These are phyloP conservation scores for Herpotrichia juniperi DNA, from an alignment of 2,329 filamentous ascomycete species.

Conservation along the genomic window DNA sequence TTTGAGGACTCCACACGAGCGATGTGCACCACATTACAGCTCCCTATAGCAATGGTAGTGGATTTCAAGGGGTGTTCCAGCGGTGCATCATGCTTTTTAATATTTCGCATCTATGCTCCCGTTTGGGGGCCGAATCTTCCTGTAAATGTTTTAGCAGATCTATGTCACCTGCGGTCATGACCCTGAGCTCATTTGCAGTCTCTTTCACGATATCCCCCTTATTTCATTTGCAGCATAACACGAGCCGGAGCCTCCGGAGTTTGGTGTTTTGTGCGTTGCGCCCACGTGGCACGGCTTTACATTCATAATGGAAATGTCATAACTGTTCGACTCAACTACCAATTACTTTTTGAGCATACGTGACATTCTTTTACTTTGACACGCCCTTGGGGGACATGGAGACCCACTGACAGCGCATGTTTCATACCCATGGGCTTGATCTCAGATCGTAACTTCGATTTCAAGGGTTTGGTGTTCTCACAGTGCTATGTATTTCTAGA, in stretches of 20 bases:
- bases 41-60: neutral
- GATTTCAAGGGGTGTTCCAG: neutral
- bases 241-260: constrained; percentile 2
- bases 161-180: constrained; percentile 20
- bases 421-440: constrained; percentile 6
- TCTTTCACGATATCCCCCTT: constrained; percentile 24
- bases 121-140: constrained; percentile 2
- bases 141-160: constrained; percentile 32
- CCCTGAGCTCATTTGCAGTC: constrained; percentile 19
- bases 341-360: neutral
- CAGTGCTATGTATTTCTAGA: no score
- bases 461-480: neutral
- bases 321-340: constrained; percentile 2
- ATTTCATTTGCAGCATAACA: constrained; percentile 1
- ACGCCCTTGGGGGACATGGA: neutral
- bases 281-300: neutral
- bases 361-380: constrained; percentile 3
- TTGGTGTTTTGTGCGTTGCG: constrained; percentile 1
- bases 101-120: constrained; percentile 17
- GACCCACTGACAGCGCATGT: constrained; percentile 7
- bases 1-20: neutral
- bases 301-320: neutral
- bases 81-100: constrained; percentile 22
- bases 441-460: neutral
- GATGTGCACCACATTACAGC: neutral